Percentiles rank a stretch among this genome's conserved stretches.
Conservation (phyloP, 441 rosid species). For the Bocquillonia castaneifolia region DNA sequence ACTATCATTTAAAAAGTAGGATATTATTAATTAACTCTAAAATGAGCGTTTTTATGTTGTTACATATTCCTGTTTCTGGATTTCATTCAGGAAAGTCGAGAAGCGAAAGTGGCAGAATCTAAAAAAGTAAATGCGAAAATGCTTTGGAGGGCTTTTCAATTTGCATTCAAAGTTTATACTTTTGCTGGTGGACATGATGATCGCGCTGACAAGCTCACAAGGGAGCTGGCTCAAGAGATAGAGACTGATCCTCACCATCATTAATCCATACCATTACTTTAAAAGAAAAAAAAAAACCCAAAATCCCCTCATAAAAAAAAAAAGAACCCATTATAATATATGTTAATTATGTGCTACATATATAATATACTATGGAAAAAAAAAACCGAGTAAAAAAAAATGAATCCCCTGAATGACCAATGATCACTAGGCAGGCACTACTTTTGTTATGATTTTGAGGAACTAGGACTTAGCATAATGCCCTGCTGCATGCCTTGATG, state of each 20-base stretch:
- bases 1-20: background rate
- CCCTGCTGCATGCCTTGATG: background rate
- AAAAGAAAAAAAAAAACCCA: background rate
- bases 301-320: too few species aligned
- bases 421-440: background rate
- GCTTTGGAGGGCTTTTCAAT: constrained; percentile 59
- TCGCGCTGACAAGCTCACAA: constrained; percentile 45
- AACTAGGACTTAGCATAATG: constrained; percentile 3
- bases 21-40: background rate
- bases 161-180: constrained; percentile 46
- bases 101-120: constrained; percentile 31
- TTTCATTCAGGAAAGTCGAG: constrained; percentile 40
- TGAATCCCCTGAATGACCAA: background rate
- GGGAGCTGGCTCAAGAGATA: constrained; percentile 47
- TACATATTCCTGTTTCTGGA: background rate
- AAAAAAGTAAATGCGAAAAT: constrained; percentile 30
- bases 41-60: too few species aligned
- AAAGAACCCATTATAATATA: background rate
- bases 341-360: background rate
- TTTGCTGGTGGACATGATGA: constrained; percentile 64
- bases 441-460: constrained; percentile 2
- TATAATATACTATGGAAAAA: background rate
- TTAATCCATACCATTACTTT: background rate
- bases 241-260: constrained; percentile 31
- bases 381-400: background rate